Evolutionary conservation across 306 rosid species (phyloP).

Genomic region (Prunus salicina): DNA sequence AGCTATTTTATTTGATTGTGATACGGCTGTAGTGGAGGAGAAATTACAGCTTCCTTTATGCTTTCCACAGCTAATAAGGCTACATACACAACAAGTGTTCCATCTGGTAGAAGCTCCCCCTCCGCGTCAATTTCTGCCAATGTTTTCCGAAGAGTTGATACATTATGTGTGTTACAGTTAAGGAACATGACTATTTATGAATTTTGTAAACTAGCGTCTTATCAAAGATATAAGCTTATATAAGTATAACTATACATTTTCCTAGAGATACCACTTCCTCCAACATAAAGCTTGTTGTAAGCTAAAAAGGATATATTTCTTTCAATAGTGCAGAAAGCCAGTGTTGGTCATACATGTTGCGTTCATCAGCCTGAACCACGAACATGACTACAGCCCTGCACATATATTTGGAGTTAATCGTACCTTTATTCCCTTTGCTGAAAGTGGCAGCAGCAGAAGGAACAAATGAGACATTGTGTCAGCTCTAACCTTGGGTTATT

Average conservation of each 20-base stretch:
- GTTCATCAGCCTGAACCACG: constrained; percentile 85
- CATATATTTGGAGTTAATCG: constrained; percentile 12
- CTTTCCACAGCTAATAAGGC: constrained; percentile 16
- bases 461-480: constrained; percentile 11
- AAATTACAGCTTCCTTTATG: too few species aligned
- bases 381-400: constrained; percentile 73
- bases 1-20: too few species aligned
- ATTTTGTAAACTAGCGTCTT: background rate
- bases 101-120: constrained; percentile 75
- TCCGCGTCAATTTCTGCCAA: constrained; percentile 72
- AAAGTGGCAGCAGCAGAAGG: constrained; percentile 23
- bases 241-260: background rate
- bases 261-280: background rate
- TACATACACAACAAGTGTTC: constrained; percentile 81
- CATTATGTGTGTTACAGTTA: constrained; percentile 55
- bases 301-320: constrained; percentile 80
- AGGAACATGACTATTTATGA: constrained; percentile 34
- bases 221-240: background rate
- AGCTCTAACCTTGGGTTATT: constrained; percentile 65
- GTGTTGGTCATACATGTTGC: constrained; percentile 92
- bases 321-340: constrained; percentile 60
- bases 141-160: constrained; percentile 66
- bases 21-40: too few species aligned
- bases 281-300: constrained; percentile 6
- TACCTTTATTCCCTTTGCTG: constrained; percentile 5